phyloP scores from a whole-genome alignment of 2,329 filamentous ascomycete genomes.

The Acephala macrosclerotiorum region DNA sequence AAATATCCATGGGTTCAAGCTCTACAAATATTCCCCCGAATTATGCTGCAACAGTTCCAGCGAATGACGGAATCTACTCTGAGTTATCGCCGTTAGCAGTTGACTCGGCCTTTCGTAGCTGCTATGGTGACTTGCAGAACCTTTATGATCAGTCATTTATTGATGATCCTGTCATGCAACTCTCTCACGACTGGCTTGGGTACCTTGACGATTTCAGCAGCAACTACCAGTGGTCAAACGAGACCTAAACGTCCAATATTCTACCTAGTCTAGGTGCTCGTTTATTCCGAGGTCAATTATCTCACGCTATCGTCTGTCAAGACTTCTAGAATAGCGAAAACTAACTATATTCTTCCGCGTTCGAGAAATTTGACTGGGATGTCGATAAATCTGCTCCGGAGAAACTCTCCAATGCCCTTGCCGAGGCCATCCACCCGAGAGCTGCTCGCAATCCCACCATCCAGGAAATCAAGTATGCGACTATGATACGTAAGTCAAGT shows the following conservation, averaged over 20 bases:
- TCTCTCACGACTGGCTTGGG: slow-evolving; percentile 46
- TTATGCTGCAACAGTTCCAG: not conserved
- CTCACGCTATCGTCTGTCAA: not conserved
- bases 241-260: not conserved
- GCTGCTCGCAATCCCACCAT: slow-evolving; percentile 22
- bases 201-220: slow-evolving; percentile 21
- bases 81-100: slow-evolving; percentile 43
- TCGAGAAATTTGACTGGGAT: slow-evolving; percentile 25
- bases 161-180: slow-evolving; percentile 68
- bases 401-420: slow-evolving; percentile 28
- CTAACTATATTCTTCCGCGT: slow-evolving; percentile 22
- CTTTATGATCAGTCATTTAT: slow-evolving; percentile 69
- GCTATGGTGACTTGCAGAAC: slow-evolving; percentile 58
- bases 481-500: slow-evolving; percentile 8
- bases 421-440: slow-evolving; percentile 25
- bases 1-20: not conserved
- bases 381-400: slow-evolving; percentile 26
- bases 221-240: not conserved
- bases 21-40: not conserved
- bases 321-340: not conserved
- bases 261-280: not conserved
- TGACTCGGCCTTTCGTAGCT: slow-evolving; percentile 49
- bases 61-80: not conserved
- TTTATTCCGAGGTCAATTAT: not conserved
- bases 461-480: slow-evolving; percentile 28